These are phyloP conservation scores for Plectranthus barbatus DNA, from an alignment of 257 asterid genomes.

Conservation along the genomic window DNA sequence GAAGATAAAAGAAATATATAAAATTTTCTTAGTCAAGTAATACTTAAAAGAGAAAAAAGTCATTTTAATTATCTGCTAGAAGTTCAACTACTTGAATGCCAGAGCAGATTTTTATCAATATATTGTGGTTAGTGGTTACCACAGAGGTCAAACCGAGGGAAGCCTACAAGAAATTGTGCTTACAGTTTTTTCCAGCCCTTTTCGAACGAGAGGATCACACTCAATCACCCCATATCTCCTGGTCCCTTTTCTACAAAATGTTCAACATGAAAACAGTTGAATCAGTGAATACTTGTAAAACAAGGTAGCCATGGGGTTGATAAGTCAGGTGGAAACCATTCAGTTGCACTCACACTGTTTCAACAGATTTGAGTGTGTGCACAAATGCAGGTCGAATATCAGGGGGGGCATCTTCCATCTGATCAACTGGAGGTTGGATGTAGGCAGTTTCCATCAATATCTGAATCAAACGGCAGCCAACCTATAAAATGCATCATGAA, in stretches of 20 bases:
- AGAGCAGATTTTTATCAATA: neutral
- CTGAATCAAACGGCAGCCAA: constrained; percentile 88
- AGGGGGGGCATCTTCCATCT: constrained; percentile 61
- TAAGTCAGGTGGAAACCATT: neutral
- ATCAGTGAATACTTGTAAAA: constrained; percentile 1
- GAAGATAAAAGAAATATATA: constrained; percentile 13
- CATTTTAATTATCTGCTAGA: neutral
- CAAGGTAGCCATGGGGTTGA: neutral
- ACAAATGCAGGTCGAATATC: constrained; percentile 92
- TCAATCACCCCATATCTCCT: constrained; percentile 92
- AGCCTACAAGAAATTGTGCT: constrained; percentile 13
- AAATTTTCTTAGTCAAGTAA: neutral
- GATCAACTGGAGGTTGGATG: constrained; percentile 80
- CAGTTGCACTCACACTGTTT: constrained; percentile 54
- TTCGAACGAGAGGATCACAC: constrained; percentile 89
- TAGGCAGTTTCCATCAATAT: constrained; percentile 70
- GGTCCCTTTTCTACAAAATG: constrained; percentile 43
- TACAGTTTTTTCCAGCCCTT: constrained; percentile 93
- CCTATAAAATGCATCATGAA: constrained; percentile 36
- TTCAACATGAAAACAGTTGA: neutral
- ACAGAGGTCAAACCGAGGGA: neutral
- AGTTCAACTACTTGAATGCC: neutral
- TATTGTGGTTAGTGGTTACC: neutral
- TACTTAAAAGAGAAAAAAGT: neutral
- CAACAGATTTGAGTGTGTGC: constrained; percentile 64